These are phyloP conservation scores for Moniliella sp. DNA, from an alignment of 1,284 basidiomycete species.

Conservation along the genomic window DNA sequence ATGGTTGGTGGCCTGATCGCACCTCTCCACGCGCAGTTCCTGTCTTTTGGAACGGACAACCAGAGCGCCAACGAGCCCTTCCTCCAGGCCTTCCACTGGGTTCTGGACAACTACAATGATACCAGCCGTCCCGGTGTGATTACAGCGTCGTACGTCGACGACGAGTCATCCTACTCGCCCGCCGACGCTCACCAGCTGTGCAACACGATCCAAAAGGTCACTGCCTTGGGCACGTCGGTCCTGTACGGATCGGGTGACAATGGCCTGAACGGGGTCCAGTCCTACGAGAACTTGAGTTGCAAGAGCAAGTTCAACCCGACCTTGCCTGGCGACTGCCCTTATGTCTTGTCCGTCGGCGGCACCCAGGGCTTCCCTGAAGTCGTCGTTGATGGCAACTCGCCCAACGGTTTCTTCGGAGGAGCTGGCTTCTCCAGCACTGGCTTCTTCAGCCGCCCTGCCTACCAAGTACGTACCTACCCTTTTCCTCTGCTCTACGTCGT, in stretches of 20 bases:
- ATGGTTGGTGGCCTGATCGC: neutral
- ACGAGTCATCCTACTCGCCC: constrained; percentile 2
- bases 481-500: too few species aligned
- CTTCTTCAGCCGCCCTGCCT: constrained; percentile 39
- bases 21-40: constrained; percentile 1
- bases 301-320: constrained; percentile 3
- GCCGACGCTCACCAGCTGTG: constrained; percentile 4
- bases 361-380: constrained; percentile 11
- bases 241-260: constrained; percentile 34
- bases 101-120: neutral
- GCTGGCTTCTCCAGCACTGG: constrained; percentile 49
- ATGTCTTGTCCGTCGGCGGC: constrained; percentile 5
- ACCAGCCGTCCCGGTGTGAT: constrained; percentile 1
- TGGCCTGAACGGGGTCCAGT: neutral
- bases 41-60: neutral
- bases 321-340: constrained; percentile 5
- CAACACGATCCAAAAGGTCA: constrained; percentile 3
- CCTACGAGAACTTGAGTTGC: neutral
- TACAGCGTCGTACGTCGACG: constrained; percentile 4
- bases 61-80: neutral
- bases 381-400: constrained; percentile 8
- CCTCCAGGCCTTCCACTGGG: neutral
- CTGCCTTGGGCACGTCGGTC: constrained; percentile 3
- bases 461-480: constrained; percentile 40
- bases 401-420: constrained; percentile 39